These are phyloP conservation scores for Plantago coronopus DNA, from an alignment of 305 asterid species.

Conservation along the genomic window DNA sequence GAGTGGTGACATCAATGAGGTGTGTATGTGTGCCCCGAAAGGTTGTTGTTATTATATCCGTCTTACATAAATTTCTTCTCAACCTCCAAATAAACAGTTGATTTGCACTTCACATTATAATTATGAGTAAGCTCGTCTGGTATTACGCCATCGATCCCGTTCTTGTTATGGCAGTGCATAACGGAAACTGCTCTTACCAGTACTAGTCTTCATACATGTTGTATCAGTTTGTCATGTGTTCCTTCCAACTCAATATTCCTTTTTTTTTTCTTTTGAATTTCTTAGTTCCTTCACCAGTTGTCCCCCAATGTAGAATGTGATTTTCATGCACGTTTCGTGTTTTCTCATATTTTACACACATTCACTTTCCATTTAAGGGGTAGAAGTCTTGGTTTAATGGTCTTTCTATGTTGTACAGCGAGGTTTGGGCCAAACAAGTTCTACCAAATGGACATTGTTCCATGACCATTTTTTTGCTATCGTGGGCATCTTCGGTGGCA, in stretches of 20 bases:
- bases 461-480: conserved; percentile 84
- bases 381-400: conserved; percentile 3
- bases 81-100: too few species aligned
- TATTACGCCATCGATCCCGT: too few species aligned
- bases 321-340: not conserved
- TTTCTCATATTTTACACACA: not conserved
- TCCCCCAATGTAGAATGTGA: not conserved
- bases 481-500: conserved; percentile 69
- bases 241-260: conserved; percentile 4
- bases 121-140: too few species aligned
- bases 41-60: not conserved
- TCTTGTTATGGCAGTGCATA: too few species aligned
- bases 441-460: conserved; percentile 55
- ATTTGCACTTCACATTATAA: too few species aligned
- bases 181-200: too few species aligned
- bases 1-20: not conserved
- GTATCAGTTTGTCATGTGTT: not conserved
- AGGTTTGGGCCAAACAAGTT: conserved; percentile 38
- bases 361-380: not conserved
- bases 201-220: too few species aligned
- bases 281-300: conserved; percentile 1
- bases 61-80: too few species aligned
- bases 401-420: conserved; percentile 45
- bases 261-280: conserved; percentile 10
- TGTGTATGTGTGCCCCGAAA: not conserved